Conservation (phyloP, 1,284 basidiomycete genomes). For the Puccinia sorghi region DNA sequence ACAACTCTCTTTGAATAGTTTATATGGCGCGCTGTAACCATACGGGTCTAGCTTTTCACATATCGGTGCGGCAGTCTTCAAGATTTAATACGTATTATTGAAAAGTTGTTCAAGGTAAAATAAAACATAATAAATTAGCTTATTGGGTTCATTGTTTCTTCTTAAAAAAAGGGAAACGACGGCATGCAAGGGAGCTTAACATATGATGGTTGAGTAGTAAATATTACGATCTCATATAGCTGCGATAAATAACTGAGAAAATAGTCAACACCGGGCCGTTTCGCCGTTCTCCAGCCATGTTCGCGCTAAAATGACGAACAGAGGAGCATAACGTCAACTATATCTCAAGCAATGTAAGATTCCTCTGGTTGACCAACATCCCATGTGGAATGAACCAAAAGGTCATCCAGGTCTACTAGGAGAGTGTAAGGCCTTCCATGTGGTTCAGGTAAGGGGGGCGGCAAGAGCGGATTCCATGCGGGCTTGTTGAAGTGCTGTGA, state of each 20-base stretch:
- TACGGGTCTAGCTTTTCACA: constrained; percentile 94
- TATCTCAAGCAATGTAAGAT: not conserved
- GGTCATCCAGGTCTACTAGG: constrained; percentile 85
- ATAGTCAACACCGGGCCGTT: constrained; percentile 91
- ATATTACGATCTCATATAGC: constrained; percentile 96
- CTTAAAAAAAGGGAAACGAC: not conserved
- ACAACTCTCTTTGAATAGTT: constrained; percentile 76
- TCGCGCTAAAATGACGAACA: constrained; percentile 54
- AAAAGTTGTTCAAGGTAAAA: not conserved
- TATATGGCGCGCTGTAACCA: constrained; percentile 82
- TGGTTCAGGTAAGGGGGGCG: constrained; percentile 78
- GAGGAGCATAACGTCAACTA: not conserved
- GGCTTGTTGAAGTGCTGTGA: constrained; percentile 84
- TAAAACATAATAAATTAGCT: constrained; percentile 3
- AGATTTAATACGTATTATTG: not conserved
- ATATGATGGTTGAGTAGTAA: constrained; percentile 86
- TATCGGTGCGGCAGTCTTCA: constrained; percentile 80
- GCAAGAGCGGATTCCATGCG: constrained; percentile 84
- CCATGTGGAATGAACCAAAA: constrained; percentile 89
- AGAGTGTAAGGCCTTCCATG: constrained; percentile 90
- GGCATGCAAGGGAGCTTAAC: constrained; percentile 62
- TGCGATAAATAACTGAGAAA: constrained; percentile 95
- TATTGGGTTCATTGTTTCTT: not conserved
- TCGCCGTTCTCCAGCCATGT: constrained; percentile 61
- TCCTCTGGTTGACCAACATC: constrained; percentile 65